These are phyloP conservation scores for Aspergillus sclerotiicarbonarius DNA, from an alignment of 495 filamentous ascomycete genomes.

Conservation along the genomic window DNA sequence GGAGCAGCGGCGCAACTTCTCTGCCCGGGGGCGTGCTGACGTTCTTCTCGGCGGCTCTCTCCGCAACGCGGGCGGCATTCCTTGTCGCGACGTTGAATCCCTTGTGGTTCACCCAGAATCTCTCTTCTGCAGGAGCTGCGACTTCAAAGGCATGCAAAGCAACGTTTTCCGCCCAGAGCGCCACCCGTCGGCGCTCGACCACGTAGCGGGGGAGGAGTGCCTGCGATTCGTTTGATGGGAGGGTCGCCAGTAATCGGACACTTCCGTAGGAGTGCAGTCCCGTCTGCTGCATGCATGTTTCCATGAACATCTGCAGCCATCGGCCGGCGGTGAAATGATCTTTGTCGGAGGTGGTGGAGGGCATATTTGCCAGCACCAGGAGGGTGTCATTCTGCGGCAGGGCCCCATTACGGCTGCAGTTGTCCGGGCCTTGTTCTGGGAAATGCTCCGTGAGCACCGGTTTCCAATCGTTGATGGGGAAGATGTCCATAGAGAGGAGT, in stretches of 20 bases:
- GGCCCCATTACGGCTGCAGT: conserved; percentile 22
- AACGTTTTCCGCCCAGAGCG: conserved; percentile 56
- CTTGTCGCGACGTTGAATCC: conserved; percentile 28
- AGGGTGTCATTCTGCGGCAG: conserved; percentile 60
- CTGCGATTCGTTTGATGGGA: conserved; percentile 47
- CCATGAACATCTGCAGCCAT: conserved; percentile 34
- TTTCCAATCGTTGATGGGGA: conserved; percentile 49
- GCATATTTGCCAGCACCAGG: conserved; percentile 62
- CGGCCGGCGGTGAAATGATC: conserved; percentile 36
- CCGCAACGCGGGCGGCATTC: conserved; percentile 35
- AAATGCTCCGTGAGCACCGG: conserved; percentile 41
- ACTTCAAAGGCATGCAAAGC: conserved; percentile 49
- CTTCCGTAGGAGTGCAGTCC: conserved; percentile 45
- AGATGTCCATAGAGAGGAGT: conserved; percentile 46
- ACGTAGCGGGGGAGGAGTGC: conserved; percentile 52
- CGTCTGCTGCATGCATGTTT: conserved; percentile 27
- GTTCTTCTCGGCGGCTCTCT: conserved; percentile 31
- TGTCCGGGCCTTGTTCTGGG: conserved; percentile 29
- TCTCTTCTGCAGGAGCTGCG: conserved; percentile 24
- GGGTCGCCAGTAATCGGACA: conserved; percentile 70
- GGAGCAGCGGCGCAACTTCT: conserved; percentile 23
- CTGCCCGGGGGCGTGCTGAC: conserved; percentile 40
- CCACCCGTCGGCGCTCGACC: conserved; percentile 47
- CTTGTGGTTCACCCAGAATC: conserved; percentile 22
- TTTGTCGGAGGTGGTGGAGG: conserved; percentile 27